Evolutionary conservation across 2,329 filamentous ascomycete genomes (phyloP), one percentile per base, ranked within the genome.

Genomic region (Colletotrichum karsti): DNA sequence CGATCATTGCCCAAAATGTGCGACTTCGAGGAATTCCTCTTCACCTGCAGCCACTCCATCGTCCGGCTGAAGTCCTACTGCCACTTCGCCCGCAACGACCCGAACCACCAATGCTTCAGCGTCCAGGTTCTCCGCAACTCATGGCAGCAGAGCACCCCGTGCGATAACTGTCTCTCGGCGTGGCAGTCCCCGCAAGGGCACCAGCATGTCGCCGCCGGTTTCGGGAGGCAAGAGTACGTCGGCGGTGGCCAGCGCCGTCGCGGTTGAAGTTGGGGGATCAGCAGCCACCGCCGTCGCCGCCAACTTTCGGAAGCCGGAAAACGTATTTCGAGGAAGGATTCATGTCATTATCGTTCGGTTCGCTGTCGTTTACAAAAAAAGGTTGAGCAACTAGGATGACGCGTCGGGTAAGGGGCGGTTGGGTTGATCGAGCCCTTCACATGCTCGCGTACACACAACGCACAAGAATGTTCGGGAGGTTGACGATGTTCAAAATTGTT

Each of bases 41-140:
- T 91, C 76, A 79, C 77, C 57, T 95, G 92, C 80, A 83, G 83
- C 30, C 91, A 93, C 79, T 84, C 83, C 5, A 80, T 82, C 15
- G 79, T 85, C 26, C 86, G 89, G 20, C 82, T 92, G 30, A 89
- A 90, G 74, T 89, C 88, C 24, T 87, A 93, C 78, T 95, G 92
- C 78, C 92, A 94, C 79, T 90, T 89, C 72, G 91, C 92, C 6
- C 90, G 92, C 66, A 93, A 92, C 75, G 90, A 93, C 72, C 88
- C 88, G 1, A 84, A 87, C 69, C 91, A 94, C 76, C 84, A 89
- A 72, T 94, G 92, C 77, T 88, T 87, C 71, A 85, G 89, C 10
- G 87, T 93, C 62, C 91, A 92, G 80, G 87, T 87, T 41, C 83
- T 92, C 67, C 85, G 88, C 24, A 81, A 88, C 69, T 87, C 87